phyloP scores from a whole-genome alignment of 768 basidiomycete species.

The Sutorius australiensis region DNA sequence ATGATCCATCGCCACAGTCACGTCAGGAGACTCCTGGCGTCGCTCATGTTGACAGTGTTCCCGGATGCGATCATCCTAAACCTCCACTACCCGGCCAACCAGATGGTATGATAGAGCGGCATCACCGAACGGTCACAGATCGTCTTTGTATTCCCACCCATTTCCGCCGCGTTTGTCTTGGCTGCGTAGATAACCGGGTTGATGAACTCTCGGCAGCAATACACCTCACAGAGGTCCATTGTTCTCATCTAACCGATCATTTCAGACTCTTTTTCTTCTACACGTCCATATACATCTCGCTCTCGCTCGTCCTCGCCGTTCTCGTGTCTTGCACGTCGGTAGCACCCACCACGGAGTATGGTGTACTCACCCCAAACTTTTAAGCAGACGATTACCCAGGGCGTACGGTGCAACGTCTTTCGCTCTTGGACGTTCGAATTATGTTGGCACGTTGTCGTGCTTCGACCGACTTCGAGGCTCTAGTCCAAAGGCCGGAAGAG shows the following conservation, averaged over 20 bases:
- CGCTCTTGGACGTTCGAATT: slow-evolving; percentile 12
- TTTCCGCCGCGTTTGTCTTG: slow-evolving; percentile 29
- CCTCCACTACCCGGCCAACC: too few species aligned
- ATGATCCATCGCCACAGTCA: too few species aligned
- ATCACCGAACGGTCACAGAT: too few species aligned
- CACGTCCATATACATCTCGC: slow-evolving; percentile 2
- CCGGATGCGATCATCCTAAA: too few species aligned
- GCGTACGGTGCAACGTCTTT: slow-evolving; percentile 60
- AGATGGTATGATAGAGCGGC: too few species aligned
- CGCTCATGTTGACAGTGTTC: too few species aligned
- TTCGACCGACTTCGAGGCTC: too few species aligned
- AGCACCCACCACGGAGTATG: slow-evolving; percentile 32
- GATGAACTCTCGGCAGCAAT: slow-evolving; percentile 51
- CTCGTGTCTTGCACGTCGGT: slow-evolving; percentile 31
- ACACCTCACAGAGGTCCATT: slow-evolving; percentile 47
- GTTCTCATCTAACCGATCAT: slow-evolving; percentile 1
- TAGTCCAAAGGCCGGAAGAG: too few species aligned
- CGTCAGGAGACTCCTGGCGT: too few species aligned
- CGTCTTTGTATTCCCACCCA: too few species aligned
- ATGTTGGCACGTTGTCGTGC: too few species aligned
- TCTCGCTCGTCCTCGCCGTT: slow-evolving; percentile 30
- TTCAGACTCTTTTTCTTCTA: not conserved
- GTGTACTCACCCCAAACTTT: slow-evolving; percentile 58
- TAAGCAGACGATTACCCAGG: slow-evolving; percentile 44
- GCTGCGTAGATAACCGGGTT: slow-evolving; percentile 51